These are phyloP conservation scores for Pilaira anomala DNA, from an alignment of 192 early-diverging fungal species.

Conservation along the genomic window DNA sequence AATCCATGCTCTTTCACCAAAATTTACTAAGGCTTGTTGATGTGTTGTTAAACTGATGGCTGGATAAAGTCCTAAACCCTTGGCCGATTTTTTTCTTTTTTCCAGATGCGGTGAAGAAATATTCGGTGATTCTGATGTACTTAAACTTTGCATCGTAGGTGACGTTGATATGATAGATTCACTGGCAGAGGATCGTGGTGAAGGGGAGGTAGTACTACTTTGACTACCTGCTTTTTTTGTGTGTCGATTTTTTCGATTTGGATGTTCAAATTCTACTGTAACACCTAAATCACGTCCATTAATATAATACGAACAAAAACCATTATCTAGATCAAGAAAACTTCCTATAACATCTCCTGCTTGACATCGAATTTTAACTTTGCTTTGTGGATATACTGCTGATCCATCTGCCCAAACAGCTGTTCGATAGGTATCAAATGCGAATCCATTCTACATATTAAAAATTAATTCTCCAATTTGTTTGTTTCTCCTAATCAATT, in stretches of 20 bases:
- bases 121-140: neutral
- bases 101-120: neutral
- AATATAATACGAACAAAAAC: conserved; percentile 54
- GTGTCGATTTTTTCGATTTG: conserved; percentile 8
- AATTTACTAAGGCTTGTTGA: conserved; percentile 66
- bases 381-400: conserved; percentile 39
- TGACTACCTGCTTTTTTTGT: neutral
- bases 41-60: conserved; percentile 71
- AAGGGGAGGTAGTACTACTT: neutral
- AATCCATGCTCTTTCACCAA: conserved; percentile 57
- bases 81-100: neutral
- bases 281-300: conserved; percentile 71
- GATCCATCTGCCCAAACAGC: conserved; percentile 65
- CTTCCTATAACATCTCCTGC: conserved; percentile 49
- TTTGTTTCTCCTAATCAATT: neutral
- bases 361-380: conserved; percentile 50
- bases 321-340: conserved; percentile 63
- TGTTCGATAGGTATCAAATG: conserved; percentile 71
- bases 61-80: conserved; percentile 52
- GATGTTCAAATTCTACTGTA: conserved; percentile 51
- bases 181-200: neutral
- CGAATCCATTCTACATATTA: conserved; percentile 57
- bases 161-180: neutral
- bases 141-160: neutral
- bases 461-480: neutral